A percentile compares a stretch with the other conserved stretches of the same genome.
Evolutionary conservation across 225 moss, liverwort and hornwort genomes (phyloP).

Genomic region (Thuidium tamariscinum): DNA sequence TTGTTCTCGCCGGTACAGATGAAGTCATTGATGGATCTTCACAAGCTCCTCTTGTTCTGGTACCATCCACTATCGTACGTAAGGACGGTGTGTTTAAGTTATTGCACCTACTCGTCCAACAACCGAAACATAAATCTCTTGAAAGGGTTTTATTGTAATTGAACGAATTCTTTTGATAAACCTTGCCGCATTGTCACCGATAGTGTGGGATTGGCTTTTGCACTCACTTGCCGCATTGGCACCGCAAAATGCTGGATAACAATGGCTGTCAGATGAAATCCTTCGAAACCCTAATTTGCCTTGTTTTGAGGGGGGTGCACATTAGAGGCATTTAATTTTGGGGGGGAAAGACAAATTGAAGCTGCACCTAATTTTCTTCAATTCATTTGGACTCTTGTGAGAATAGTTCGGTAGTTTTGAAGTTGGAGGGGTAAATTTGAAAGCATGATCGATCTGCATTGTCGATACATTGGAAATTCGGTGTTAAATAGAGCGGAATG

Average conservation of each 20-base stretch:
- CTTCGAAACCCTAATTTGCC: not conserved
- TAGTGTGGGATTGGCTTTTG: too few relatives aligned
- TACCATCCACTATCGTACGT: not conserved
- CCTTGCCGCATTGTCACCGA: not conserved
- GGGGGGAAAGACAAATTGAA: not conserved
- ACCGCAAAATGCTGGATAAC: not conserved
- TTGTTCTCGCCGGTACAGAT: too few relatives aligned
- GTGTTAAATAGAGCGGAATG: not conserved
- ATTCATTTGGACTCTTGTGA: not conserved
- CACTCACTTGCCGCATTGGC: not conserved
- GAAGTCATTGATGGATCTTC: not conserved
- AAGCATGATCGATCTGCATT: not conserved
- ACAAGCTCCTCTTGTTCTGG: constrained; percentile 7
- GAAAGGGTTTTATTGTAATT: not conserved
- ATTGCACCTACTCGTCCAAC: constrained; percentile 12
- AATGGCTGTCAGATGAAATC: not conserved
- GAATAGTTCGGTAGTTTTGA: not conserved
- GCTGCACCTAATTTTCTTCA: too few relatives aligned
- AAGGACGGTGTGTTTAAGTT: not conserved
- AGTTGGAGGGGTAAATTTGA: not conserved
- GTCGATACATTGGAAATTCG: not conserved
- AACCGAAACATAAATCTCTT: not conserved
- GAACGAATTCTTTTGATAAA: too few relatives aligned
- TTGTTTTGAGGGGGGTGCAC: not conserved
- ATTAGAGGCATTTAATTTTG: not conserved